A percentile compares a stretch with the other conserved stretches of the same genome.
phyloP scores from a whole-genome alignment of 768 basidiomycete species.

The Collybiopsis luxurians region DNA sequence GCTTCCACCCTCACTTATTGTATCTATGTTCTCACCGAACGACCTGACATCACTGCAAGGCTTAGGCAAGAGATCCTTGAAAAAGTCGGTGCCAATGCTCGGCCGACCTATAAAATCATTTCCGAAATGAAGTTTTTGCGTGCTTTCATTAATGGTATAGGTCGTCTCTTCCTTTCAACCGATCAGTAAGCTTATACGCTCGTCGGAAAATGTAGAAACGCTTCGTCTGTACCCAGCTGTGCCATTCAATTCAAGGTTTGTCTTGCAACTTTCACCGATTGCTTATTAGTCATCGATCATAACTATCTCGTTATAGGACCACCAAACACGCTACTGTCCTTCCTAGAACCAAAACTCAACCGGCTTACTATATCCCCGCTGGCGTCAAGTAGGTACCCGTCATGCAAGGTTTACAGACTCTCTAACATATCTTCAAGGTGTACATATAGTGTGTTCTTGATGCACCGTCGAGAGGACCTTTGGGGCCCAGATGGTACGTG shows the following conservation, averaged over 20 bases:
- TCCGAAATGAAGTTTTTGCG: constrained; percentile 57
- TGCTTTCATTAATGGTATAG: constrained; percentile 52
- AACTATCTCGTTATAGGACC: constrained; percentile 15
- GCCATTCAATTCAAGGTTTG: constrained; percentile 18
- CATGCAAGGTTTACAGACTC: neutral
- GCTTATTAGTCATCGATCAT: constrained; percentile 5
- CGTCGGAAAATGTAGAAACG: constrained; percentile 40
- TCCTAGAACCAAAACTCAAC: constrained; percentile 18
- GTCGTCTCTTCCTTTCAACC: neutral
- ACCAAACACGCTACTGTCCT: constrained; percentile 16
- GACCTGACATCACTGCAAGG: constrained; percentile 42
- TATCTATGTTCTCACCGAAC: constrained; percentile 51
- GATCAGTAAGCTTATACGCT: neutral
- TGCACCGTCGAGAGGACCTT: constrained; percentile 61
- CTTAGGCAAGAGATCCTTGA: constrained; percentile 50
- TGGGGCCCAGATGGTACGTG: constrained; percentile 66
- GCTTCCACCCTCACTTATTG: constrained; percentile 52
- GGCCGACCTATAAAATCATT: constrained; percentile 55
- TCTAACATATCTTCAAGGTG: constrained; percentile 22
- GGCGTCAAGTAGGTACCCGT: constrained; percentile 23
- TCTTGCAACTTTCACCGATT: neutral
- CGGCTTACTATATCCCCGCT: constrained; percentile 24
- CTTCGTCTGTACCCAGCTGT: constrained; percentile 53
- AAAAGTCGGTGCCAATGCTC: constrained; percentile 37
- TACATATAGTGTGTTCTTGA: constrained; percentile 48